phyloP scores from a whole-genome alignment of 306 rosid species.

The Prunus mongolica region DNA sequence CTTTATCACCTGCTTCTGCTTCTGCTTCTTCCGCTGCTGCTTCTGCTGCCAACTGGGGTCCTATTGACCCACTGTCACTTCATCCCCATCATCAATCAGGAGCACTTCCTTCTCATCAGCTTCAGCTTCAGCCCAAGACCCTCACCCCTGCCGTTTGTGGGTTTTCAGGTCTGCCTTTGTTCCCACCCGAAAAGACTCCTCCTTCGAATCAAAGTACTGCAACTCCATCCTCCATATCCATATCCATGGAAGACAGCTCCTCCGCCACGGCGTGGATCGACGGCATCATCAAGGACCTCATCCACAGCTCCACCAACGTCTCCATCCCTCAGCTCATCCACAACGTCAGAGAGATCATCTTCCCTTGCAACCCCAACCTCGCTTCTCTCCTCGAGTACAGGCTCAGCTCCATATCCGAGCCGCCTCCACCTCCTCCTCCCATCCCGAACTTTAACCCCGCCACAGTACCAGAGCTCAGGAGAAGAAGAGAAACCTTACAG shows the following conservation, averaged over 20 bases:
- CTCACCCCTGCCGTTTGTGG: constrained; percentile 71
- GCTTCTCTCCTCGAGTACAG: constrained; percentile 86
- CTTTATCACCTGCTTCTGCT: constrained; percentile 24
- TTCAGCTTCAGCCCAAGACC: constrained; percentile 3
- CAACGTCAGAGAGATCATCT: constrained; percentile 83
- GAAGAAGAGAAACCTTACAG: constrained; percentile 9
- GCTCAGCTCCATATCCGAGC: constrained; percentile 54
- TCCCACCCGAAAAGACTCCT: constrained; percentile 53
- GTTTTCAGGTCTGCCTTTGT: constrained; percentile 85
- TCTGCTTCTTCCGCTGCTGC: constrained; percentile 6
- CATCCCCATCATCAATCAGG: constrained; percentile 16
- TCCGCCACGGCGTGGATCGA: constrained; percentile 88
- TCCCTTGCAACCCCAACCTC: constrained; percentile 91
- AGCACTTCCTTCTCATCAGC: constrained; percentile 11
- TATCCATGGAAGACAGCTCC: constrained; percentile 55
- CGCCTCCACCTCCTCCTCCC: constrained; percentile 3
- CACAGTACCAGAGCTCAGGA: constrained; percentile 6
- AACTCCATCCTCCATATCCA: background rate
- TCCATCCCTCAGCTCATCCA: constrained; percentile 90
- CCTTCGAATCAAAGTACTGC: constrained; percentile 12
- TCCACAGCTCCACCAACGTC: constrained; percentile 66
- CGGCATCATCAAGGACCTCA: constrained; percentile 76
- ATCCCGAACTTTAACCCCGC: constrained; percentile 15
- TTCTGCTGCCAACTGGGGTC: constrained; percentile 17
- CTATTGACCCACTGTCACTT: constrained; percentile 22